Evolutionary conservation across 2,329 filamentous ascomycete genomes (phyloP).

Genomic region (Neoarthrinium moseri): DNA sequence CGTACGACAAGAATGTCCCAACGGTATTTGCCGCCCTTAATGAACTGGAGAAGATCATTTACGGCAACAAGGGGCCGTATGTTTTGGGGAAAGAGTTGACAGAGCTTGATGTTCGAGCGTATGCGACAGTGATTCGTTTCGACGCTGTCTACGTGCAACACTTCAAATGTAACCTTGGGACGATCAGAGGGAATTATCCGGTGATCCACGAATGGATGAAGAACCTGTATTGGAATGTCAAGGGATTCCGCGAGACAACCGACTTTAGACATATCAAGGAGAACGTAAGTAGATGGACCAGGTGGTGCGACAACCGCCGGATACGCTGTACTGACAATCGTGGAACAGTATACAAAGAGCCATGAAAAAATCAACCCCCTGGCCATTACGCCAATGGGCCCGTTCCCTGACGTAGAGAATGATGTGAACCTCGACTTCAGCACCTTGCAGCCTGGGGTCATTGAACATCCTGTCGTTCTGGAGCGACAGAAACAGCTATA

Average conservation of each 20-base stretch:
- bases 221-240: constrained; percentile 55
- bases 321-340: too few species aligned
- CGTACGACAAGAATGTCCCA: constrained; percentile 53
- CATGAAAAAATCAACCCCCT: constrained; percentile 59
- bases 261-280: constrained; percentile 69
- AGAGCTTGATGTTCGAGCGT: constrained; percentile 58
- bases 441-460: constrained; percentile 44
- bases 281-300: constrained; percentile 34
- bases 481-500: constrained; percentile 26
- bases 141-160: constrained; percentile 64
- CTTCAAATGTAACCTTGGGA: constrained; percentile 66
- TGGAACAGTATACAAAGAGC: constrained; percentile 48
- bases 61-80: constrained; percentile 43
- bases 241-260: constrained; percentile 56
- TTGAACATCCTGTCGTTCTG: constrained; percentile 40
- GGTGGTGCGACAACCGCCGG: too few species aligned
- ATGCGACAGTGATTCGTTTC: constrained; percentile 57
- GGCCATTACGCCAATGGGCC: constrained; percentile 61
- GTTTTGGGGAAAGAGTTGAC: constrained; percentile 55
- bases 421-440: constrained; percentile 48
- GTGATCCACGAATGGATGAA: constrained; percentile 60
- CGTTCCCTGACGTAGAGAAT: constrained; percentile 56
- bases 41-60: constrained; percentile 48
- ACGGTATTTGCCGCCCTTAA: constrained; percentile 60
- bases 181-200: constrained; percentile 59